phyloP scores from a whole-genome alignment of 2,329 filamentous ascomycete species.

The Xylaria sp. region DNA sequence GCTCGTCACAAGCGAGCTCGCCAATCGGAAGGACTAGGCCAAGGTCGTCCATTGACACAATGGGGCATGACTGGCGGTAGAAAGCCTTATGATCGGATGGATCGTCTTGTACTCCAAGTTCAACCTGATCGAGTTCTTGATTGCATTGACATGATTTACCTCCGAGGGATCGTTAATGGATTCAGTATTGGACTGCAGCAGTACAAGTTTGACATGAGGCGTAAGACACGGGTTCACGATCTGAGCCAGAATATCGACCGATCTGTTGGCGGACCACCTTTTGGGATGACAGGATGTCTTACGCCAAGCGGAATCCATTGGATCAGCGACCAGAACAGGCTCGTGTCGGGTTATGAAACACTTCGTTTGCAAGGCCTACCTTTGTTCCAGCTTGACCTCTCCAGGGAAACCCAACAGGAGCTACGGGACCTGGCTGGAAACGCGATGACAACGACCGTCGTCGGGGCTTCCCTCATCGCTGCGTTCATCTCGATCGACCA shows the following conservation, averaged over 20 bases:
- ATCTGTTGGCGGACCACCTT: conserved; percentile 46
- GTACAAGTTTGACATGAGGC: conserved; percentile 51
- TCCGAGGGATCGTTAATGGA: conserved; percentile 50
- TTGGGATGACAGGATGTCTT: conserved; percentile 67
- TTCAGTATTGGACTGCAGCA: not conserved
- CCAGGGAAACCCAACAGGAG: conserved; percentile 61
- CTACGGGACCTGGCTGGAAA: conserved; percentile 76
- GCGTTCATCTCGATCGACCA: conserved; percentile 50
- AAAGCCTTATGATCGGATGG: conserved; percentile 32
- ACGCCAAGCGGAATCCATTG: conserved; percentile 68
- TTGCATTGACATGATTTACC: conserved; percentile 63
- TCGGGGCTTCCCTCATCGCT: conserved; percentile 64
- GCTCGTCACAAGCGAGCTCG: conserved; percentile 62
- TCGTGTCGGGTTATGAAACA: conserved; percentile 64
- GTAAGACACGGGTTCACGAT: conserved; percentile 57
- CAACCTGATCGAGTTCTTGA: conserved; percentile 66
- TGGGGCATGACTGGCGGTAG: conserved; percentile 58
- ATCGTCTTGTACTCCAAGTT: conserved; percentile 41
- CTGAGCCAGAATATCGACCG: conserved; percentile 75
- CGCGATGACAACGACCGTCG: conserved; percentile 76
- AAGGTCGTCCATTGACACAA: conserved; percentile 58
- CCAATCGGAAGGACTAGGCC: conserved; percentile 51
- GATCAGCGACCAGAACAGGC: conserved; percentile 61
- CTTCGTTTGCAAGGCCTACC: conserved; percentile 71
- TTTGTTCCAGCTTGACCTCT: conserved; percentile 63